Conservation (phyloP, 495 filamentous ascomycete genomes). For the Usnea hakonensis region DNA sequence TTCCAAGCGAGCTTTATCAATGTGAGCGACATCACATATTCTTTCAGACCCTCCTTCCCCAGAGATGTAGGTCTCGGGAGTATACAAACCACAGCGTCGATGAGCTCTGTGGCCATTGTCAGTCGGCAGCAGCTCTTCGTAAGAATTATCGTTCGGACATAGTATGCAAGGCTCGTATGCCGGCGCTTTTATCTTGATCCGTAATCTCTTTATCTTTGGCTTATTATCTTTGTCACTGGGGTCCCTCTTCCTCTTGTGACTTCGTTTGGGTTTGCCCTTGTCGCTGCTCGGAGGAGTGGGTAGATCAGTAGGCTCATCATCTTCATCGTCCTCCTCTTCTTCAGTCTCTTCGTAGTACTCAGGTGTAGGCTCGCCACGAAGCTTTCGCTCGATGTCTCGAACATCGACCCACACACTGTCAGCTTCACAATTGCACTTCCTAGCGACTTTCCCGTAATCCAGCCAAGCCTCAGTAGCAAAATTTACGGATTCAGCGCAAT, state of each 20-base stretch:
- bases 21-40: constrained; percentile 66
- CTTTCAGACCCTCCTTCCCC: constrained; percentile 62
- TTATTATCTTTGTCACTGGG: constrained; percentile 43
- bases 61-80: constrained; percentile 81
- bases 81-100: constrained; percentile 80
- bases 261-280: constrained; percentile 49
- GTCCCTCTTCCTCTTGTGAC: constrained; percentile 53
- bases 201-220: constrained; percentile 65
- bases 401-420: constrained; percentile 99
- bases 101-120: constrained; percentile 85
- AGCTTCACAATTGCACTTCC: constrained; percentile 89
- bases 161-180: constrained; percentile 81
- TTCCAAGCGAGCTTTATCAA: constrained; percentile 80
- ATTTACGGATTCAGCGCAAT: constrained; percentile 98
- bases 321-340: constrained; percentile 60
- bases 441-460: constrained; percentile 90
- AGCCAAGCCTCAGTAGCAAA: constrained; percentile 94
- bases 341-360: constrained; percentile 80
- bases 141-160: constrained; percentile 86
- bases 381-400: constrained; percentile 84
- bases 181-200: constrained; percentile 58
- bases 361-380: constrained; percentile 80
- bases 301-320: constrained; percentile 55
- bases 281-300: constrained; percentile 74
- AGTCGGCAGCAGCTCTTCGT: constrained; percentile 74